Conservation (phyloP, 805 yeast species). For the Monosporozyma aerobia region DNA sequence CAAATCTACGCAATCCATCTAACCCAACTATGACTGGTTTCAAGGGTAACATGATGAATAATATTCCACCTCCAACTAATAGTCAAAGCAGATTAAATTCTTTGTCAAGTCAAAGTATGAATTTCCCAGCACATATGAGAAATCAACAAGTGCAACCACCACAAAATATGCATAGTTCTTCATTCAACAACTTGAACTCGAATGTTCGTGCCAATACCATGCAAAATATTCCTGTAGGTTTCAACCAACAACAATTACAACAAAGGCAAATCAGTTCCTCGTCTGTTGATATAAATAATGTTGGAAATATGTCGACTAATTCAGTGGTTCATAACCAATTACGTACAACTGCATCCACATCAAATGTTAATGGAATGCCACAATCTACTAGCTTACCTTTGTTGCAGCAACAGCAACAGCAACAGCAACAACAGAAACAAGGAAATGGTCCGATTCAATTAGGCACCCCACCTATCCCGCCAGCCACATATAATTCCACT, state of each 20-base stretch:
- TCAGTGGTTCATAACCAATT: constrained; percentile 5
- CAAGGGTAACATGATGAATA: not conserved
- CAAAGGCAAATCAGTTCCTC: constrained; percentile 22
- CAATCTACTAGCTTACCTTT: not conserved
- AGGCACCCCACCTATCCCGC: constrained; percentile 10
- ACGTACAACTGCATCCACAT: constrained; percentile 3
- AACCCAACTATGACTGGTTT: constrained; percentile 9
- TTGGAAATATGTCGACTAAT: constrained; percentile 3
- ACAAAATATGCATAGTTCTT: constrained; percentile 1
- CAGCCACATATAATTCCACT: constrained; percentile 6
- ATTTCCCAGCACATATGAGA: constrained; percentile 12
- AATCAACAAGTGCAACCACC: constrained; percentile 3
- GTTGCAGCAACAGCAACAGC: constrained; percentile 1
- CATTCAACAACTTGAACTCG: constrained; percentile 1
- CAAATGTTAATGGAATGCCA: not conserved
- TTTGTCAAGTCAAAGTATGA: constrained; percentile 17
- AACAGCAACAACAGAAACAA: constrained; percentile 1
- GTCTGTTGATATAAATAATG: constrained; percentile 9
- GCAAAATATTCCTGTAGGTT: not conserved
- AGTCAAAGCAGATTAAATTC: constrained; percentile 23
- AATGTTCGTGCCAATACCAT: not conserved
- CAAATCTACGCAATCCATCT: constrained; percentile 26
- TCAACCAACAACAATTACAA: constrained; percentile 3
- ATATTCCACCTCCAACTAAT: constrained; percentile 9
- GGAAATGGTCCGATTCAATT: constrained; percentile 5